Evolutionary conservation across 441 rosid species (phyloP), one percentile per base, ranked within the genome.

Genomic region (Mallotus japonicus): DNA sequence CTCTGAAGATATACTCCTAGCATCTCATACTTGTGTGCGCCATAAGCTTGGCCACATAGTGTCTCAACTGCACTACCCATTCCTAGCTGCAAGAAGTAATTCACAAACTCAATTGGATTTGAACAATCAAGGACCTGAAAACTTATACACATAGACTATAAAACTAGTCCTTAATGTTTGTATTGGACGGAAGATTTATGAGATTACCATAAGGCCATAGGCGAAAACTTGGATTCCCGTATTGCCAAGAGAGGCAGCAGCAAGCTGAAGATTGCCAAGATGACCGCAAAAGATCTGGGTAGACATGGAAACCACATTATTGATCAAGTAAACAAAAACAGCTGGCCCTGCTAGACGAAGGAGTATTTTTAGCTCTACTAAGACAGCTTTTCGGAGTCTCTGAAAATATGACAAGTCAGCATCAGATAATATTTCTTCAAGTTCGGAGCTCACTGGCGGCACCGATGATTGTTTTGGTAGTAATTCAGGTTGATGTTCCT

Each of bases 1-100:
- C 91, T 79, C 59, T 91, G 96, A 59, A 91, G 80, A 72, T 89
- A 91, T 37, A 89, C 64, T 2, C 96, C 96, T 3, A 91, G 81
- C 90, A 85, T 84, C 0, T 81, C 85, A 62, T 82, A 82, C 58
- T 83, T 83, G 19, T 83, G 85, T 15, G 92, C 93, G 22, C 93
- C 92, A 19, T 83, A 89, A 0, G 92, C 92, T 89, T 90, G 96
- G 28, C 96, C 93, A 62, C 96, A 89, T 37, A 89, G 71, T 16
- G 93, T 91, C 68, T 89, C 93, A 20, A 89, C 90, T 0, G 96
- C 93, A 72, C 96, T 91, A 72, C 96, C 96, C 92, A 91, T 91
- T 42, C 96, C 96, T 34, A 91, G 79, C 96, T 87, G 73, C 70
- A 44, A 32, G 47, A 78, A 42, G 22, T 22, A 37, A 57, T 49